These are phyloP conservation scores for Hibiscus syriacus DNA, from an alignment of 345 rosid genomes.

Conservation along the genomic window DNA sequence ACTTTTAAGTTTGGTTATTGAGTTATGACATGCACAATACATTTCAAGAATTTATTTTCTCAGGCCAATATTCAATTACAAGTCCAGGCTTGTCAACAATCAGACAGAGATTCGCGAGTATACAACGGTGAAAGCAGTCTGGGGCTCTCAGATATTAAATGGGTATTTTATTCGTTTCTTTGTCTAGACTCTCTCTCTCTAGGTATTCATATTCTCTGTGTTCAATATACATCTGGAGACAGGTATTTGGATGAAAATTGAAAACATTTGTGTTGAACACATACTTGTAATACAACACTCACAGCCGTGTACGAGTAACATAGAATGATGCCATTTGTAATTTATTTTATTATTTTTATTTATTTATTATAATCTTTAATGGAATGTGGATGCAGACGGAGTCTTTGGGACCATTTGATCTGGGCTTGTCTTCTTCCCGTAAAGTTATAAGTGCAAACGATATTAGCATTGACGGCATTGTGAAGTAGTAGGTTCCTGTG, in stretches of 20 bases:
- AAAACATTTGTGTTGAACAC: too few species aligned
- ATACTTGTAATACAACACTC: neutral
- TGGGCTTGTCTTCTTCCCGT: constrained; percentile 51
- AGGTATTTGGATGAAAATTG: too few species aligned
- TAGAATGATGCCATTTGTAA: neutral
- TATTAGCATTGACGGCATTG: too few species aligned
- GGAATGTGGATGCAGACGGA: constrained; percentile 45
- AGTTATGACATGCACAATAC: too few species aligned
- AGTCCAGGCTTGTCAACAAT: constrained; percentile 28
- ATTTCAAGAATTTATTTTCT: too few species aligned
- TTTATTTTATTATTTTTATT: neutral
- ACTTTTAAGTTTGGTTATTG: too few species aligned
- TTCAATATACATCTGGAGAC: too few species aligned
- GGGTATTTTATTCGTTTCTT: constrained; percentile 56
- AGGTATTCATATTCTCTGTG: too few species aligned
- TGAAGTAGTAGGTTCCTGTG: constrained; percentile 17
- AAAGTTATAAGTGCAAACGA: constrained; percentile 40
- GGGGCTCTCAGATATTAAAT: constrained; percentile 80
- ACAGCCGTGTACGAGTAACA: neutral
- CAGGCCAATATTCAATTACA: constrained; percentile 36
- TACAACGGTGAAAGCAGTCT: constrained; percentile 69
- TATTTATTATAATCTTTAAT: neutral
- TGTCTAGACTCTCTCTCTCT: neutral
- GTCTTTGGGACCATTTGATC: too few species aligned
- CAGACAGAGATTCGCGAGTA: constrained; percentile 33